Evolutionary conservation across 768 basidiomycete genomes (phyloP).

Genomic region (Boletus fagicola): DNA sequence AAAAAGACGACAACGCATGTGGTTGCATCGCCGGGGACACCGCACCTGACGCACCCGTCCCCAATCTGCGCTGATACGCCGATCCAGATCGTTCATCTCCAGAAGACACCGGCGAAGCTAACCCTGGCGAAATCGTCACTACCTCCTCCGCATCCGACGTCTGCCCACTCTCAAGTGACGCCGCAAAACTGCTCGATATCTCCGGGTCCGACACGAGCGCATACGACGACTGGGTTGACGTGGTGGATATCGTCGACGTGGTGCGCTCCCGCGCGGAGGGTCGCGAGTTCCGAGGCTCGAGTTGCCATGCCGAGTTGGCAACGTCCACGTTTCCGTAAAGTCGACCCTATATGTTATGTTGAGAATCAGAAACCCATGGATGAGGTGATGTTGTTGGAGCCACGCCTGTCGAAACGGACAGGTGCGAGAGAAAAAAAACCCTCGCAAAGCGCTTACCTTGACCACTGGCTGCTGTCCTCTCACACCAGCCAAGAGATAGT

Average conservation of each 20-base stretch:
- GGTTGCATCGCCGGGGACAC: slow-evolving; percentile 56
- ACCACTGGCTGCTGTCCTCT: slow-evolving; percentile 67
- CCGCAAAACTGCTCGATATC: slow-evolving; percentile 81
- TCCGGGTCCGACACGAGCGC: slow-evolving; percentile 83
- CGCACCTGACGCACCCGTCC: slow-evolving; percentile 47
- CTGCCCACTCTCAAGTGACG: slow-evolving; percentile 72
- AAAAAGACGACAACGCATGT: slow-evolving; percentile 66
- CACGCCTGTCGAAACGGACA: background rate
- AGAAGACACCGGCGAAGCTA: slow-evolving; percentile 63
- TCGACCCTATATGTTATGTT: slow-evolving; percentile 52
- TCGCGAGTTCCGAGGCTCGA: slow-evolving; percentile 60
- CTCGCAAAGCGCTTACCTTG: slow-evolving; percentile 49
- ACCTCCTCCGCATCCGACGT: slow-evolving; percentile 71
- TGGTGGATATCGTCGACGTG: slow-evolving; percentile 69
- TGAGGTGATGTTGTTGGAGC: background rate
- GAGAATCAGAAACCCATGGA: background rate
- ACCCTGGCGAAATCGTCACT: slow-evolving; percentile 50
- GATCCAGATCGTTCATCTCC: slow-evolving; percentile 46
- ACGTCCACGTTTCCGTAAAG: slow-evolving; percentile 70
- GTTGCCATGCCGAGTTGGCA: slow-evolving; percentile 70
- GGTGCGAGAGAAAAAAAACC: slow-evolving; percentile 5
- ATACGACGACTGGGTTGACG: slow-evolving; percentile 78
- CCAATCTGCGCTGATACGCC: slow-evolving; percentile 13
- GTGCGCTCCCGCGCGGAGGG: slow-evolving; percentile 67
- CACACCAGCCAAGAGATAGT: slow-evolving; percentile 71